These are phyloP conservation scores for Yamadazyma atmosphaerica DNA, from an alignment of 1,139 yeast genomes.

Conservation along the genomic window DNA sequence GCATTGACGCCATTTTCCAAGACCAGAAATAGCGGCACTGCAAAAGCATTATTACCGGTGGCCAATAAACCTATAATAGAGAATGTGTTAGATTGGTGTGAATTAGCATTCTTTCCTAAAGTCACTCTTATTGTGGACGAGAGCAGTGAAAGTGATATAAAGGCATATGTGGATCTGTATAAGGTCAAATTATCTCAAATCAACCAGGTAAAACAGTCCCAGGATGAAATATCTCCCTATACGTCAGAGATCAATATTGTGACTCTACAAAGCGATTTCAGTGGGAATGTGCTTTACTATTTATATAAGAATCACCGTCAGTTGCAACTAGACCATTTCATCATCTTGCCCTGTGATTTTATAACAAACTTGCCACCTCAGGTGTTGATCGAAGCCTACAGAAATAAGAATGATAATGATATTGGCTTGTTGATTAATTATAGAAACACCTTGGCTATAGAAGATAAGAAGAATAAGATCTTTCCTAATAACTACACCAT, in stretches of 20 bases:
- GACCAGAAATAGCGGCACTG: conserved; percentile 56
- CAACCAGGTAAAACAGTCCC: conserved; percentile 5
- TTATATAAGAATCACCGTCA: conserved; percentile 43
- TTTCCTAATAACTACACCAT: conserved; percentile 50
- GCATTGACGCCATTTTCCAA: conserved; percentile 71
- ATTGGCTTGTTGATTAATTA: conserved; percentile 73
- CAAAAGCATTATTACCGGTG: conserved; percentile 86
- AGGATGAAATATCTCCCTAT: conserved; percentile 13
- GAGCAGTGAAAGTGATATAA: conserved; percentile 26
- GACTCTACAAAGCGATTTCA: conserved; percentile 41
- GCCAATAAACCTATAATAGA: conserved; percentile 91
- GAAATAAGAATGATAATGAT: conserved; percentile 65
- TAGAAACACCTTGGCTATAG: conserved; percentile 67
- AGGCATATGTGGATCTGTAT: conserved; percentile 50
- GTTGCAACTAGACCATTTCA: conserved; percentile 51
- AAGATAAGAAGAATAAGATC: conserved; percentile 66
- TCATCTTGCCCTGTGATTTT: conserved; percentile 89
- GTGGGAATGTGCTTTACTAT: conserved; percentile 63
- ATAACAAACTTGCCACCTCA: conserved; percentile 91
- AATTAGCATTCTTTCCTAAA: conserved; percentile 71
- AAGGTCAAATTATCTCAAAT: conserved; percentile 20
- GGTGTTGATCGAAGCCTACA: conserved; percentile 77
- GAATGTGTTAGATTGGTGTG: conserved; percentile 92
- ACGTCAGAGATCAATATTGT: conserved; percentile 39
- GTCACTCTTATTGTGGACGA: conserved; percentile 40